These are phyloP conservation scores for Gossypium sturtianum DNA, from an alignment of 345 rosid species.

Conservation along the genomic window DNA sequence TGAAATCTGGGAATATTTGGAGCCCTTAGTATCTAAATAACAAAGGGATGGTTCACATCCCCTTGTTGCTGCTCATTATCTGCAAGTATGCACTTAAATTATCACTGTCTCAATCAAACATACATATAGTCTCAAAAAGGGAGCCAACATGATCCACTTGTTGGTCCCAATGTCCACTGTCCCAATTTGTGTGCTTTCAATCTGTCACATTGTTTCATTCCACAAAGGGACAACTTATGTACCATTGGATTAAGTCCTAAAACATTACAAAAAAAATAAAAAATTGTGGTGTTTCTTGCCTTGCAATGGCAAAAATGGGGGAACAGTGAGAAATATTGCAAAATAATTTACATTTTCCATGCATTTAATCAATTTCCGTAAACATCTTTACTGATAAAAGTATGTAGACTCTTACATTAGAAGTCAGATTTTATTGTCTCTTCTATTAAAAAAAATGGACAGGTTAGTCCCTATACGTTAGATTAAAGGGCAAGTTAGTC, in stretches of 20 bases:
- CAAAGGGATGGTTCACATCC: neutral
- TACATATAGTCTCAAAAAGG: conserved; percentile 18
- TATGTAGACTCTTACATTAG: too few relatives aligned
- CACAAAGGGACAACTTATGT: conserved; percentile 26
- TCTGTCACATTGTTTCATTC: conserved; percentile 24
- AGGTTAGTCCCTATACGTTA: too few relatives aligned
- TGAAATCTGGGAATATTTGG: neutral
- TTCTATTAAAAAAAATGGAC: too few relatives aligned
- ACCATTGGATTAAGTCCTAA: conserved; percentile 3
- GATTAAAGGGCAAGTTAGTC: too few relatives aligned
- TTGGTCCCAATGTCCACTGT: conserved; percentile 8
- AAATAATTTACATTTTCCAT: neutral
- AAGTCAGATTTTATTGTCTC: too few relatives aligned
- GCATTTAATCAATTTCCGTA: neutral
- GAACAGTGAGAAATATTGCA: neutral
- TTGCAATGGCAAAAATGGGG: neutral
- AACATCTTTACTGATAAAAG: too few relatives aligned
- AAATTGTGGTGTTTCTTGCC: neutral
- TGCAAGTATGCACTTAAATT: conserved; percentile 3
- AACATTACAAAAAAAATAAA: conserved; percentile 3
- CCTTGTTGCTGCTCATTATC: neutral
- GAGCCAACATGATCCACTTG: conserved; percentile 30
- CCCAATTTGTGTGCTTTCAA: conserved; percentile 10
- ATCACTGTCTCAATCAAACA: conserved; percentile 31
- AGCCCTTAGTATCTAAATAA: neutral